Evolutionary conservation across 2,329 filamentous ascomycete species (phyloP), one percentile per base, ranked within the genome.

Genomic region (Xylariales sp.): DNA sequence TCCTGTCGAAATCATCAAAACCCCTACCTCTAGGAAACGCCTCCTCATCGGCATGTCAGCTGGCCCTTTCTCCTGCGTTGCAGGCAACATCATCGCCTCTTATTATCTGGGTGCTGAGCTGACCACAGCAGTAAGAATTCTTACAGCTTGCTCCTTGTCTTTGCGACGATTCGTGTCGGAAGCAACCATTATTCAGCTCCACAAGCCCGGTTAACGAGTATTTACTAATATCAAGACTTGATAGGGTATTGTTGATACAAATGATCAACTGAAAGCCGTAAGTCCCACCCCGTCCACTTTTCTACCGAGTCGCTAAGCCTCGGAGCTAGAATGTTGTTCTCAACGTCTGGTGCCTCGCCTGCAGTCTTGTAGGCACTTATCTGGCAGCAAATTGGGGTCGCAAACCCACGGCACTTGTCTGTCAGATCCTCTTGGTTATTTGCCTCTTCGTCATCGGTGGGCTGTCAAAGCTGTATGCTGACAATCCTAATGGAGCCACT

Each of bases 401-500:
- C 8, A 72, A 69, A 44, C 56, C 61, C 1, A 66, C 63, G 1
- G 68, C 66, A 3, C 49, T 70, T 4, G 45, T 66, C 8, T 67
- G 64, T 0, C 60, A 68, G 34, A 42, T 43, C 10, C 48, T 66
- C 9, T 48, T 70, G 5, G 61, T 64, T 3, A 39, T 66, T 15
- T 73, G 66, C 28, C 62, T 78, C 2, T 76, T 76, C 48, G 59
- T 76, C 39, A 67, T 76, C 28, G 73, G 73, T 2, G 70, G 62
- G 2, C 55, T 78, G 4, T 68, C 69, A 4, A 75, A 75, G 46
- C 47, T 55, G 14, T 65, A 60, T 19, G 52, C 53, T 9, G 57
- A 58, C 35, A 35, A 60, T 31, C 52, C 52, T 5, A 39, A 52
- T 9, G 49, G 51, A 3, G 55, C 55, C 4, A 58, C 58, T 1